Evolutionary conservation across 1,139 yeast species (phyloP).

Genomic region (Yamadazyma buinensis): DNA sequence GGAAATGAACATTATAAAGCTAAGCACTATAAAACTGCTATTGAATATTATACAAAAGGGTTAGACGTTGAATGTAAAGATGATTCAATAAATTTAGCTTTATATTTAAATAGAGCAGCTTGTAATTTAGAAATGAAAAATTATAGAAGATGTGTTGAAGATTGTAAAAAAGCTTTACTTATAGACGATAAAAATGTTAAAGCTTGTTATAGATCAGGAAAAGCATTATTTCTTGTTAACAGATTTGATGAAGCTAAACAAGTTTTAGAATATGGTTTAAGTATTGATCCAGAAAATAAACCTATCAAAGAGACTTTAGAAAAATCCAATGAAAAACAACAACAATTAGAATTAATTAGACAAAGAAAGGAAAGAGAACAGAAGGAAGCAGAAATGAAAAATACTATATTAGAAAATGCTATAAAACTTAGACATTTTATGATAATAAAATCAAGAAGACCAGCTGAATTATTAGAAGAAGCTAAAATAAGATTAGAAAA

Average conservation of each 20-base stretch:
- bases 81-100: conserved; percentile 50
- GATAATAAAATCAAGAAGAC: conserved; percentile 45
- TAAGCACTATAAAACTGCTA: conserved; percentile 71
- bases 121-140: conserved; percentile 84
- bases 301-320: conserved; percentile 45
- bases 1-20: conserved; percentile 83
- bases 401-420: conserved; percentile 47
- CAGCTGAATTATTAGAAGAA: conserved; percentile 47
- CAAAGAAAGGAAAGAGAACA: conserved; percentile 30
- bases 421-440: conserved; percentile 52
- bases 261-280: conserved; percentile 61
- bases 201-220: conserved; percentile 83
- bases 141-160: conserved; percentile 81
- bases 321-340: conserved; percentile 39
- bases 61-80: conserved; percentile 64
- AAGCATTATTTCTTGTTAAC: conserved; percentile 68
- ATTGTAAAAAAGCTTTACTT: conserved; percentile 69
- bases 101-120: conserved; percentile 83
- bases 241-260: conserved; percentile 70
- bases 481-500: conserved; percentile 60
- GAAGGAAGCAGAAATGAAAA: conserved; percentile 26
- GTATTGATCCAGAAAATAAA: conserved; percentile 53
- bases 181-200: conserved; percentile 70
- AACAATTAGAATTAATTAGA: conserved; percentile 28
- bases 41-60: conserved; percentile 77